A percentile compares a stretch with the other conserved stretches of the same genome.
phyloP scores from a whole-genome alignment of 108 stramenopile genomes.

The Aurantiochytrium sp. region DNA sequence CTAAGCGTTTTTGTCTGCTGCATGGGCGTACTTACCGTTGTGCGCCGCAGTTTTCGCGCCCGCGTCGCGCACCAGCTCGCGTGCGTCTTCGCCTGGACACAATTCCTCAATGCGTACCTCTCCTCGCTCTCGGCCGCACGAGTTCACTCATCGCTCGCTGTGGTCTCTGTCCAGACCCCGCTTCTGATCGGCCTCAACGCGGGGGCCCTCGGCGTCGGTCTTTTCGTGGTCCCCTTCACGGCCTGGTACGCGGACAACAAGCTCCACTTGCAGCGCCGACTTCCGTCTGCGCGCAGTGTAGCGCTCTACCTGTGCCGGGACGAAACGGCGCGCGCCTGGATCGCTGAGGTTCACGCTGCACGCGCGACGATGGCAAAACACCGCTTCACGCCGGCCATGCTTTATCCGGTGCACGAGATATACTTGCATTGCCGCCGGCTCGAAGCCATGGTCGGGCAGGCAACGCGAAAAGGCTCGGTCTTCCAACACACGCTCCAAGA shows the following conservation, averaged over 20 bases:
- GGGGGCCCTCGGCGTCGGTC: not conserved
- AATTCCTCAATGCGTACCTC: not conserved
- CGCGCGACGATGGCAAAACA: not conserved
- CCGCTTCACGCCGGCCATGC: not conserved
- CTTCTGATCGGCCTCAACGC: not conserved
- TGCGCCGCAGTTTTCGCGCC: not conserved
- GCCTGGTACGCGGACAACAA: not conserved
- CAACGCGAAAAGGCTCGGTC: not conserved
- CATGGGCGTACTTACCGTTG: not conserved
- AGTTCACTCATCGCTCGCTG: not conserved
- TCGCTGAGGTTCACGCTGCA: not conserved
- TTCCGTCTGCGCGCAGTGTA: not conserved
- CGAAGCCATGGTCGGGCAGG: not conserved
- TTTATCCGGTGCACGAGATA: not conserved
- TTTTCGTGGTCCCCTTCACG: not conserved
- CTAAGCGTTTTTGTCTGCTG: not conserved
- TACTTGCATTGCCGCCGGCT: not conserved
- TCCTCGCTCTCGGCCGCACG: not conserved
- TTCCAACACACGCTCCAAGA: not conserved
- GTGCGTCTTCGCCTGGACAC: not conserved
- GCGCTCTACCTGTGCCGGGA: not conserved
- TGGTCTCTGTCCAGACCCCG: not conserved
- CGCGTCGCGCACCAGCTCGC: not conserved
- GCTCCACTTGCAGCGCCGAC: not conserved
- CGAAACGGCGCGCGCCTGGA: not conserved